Evolutionary conservation across 805 yeast genomes (phyloP).

Genomic region (Spathaspora sp.): DNA sequence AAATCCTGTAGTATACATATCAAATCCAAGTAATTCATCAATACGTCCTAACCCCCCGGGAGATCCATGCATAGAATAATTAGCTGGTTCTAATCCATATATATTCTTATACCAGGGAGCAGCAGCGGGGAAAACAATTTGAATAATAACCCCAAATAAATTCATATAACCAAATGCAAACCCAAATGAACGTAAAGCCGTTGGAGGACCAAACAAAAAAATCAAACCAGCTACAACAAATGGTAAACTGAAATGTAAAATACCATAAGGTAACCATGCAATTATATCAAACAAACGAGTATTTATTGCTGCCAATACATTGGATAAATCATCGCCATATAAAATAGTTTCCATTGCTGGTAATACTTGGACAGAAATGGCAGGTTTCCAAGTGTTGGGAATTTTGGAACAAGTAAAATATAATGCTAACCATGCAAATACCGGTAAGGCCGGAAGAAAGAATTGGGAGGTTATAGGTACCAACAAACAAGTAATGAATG

Average conservation of each 20-base stretch:
- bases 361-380: slow-evolving; percentile 81
- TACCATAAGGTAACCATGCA: slow-evolving; percentile 95
- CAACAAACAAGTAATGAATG: slow-evolving; percentile 44
- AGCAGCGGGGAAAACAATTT: slow-evolving; percentile 85
- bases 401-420: slow-evolving; percentile 76
- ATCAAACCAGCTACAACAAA: slow-evolving; percentile 76
- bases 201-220: slow-evolving; percentile 90
- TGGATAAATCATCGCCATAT: slow-evolving; percentile 86
- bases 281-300: slow-evolving; percentile 66
- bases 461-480: slow-evolving; percentile 83
- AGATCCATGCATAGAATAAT: slow-evolving; percentile 86
- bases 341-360: slow-evolving; percentile 91
- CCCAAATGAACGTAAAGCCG: slow-evolving; percentile 74
- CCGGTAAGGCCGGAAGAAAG: slow-evolving; percentile 77
- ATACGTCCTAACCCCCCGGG: slow-evolving; percentile 95
- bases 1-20: slow-evolving; percentile 80
- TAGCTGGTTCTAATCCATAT: slow-evolving; percentile 85
- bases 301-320: slow-evolving; percentile 72
- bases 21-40: slow-evolving; percentile 72
- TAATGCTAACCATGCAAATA: slow-evolving; percentile 79
- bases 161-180: slow-evolving; percentile 96
- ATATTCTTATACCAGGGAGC: slow-evolving; percentile 94
- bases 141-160: slow-evolving; percentile 76
- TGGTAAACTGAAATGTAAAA: slow-evolving; percentile 87
- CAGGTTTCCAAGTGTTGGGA: slow-evolving; percentile 73